Base-by-base conservation (phyloP, 257 asterid genomes). In the Fraxinus americana region DNA sequence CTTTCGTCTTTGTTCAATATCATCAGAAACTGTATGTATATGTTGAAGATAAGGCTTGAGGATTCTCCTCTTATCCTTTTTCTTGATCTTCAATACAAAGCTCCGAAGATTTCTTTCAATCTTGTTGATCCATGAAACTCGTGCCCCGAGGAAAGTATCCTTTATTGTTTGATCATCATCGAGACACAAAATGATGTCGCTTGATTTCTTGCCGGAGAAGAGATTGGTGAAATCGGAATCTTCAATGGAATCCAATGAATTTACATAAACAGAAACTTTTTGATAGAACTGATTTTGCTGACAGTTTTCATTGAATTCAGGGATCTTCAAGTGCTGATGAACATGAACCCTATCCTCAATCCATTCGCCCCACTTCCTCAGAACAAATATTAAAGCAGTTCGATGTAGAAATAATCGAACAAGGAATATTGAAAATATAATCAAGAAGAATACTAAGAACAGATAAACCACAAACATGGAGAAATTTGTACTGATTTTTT, bases 271-370 rank as follows among this genome's bases (percentile, higher is more conserved):
- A 11, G 35, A 32, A 25, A 81, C 82, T 38, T 8, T 38, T 8
- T 38, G 43, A 10, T 38, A 38, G 43, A 38, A 8, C 43, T 1
- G 43, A 38, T 38, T 81, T 4, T 72, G 78, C 23, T 77, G 85
- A 1, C 82, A 75, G 25, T 74, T 71, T 29, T 75, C 78, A 67
- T 81, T 78, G 13, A 81, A 36, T 61, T 81, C 76, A 2, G 87
- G 83, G 12, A 84, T 83, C 63, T 74, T 83, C 39, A 83, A 75
- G 23, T 63, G 57, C 66, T 86, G 89, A 79, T 89, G 92, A 57
- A 87, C 91, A 71, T 93, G 98, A 72, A 91, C 79, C 68, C 86
- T 85, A 74, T 91, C 94, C 34, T 82, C 91, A 5, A 91, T 29
- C 91, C 92, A 89, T 21, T 84, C 85, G 7, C 27, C 70, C 85